phyloP scores from a whole-genome alignment of 2,329 filamentous ascomycete genomes.

The Seiridium cupressi region DNA sequence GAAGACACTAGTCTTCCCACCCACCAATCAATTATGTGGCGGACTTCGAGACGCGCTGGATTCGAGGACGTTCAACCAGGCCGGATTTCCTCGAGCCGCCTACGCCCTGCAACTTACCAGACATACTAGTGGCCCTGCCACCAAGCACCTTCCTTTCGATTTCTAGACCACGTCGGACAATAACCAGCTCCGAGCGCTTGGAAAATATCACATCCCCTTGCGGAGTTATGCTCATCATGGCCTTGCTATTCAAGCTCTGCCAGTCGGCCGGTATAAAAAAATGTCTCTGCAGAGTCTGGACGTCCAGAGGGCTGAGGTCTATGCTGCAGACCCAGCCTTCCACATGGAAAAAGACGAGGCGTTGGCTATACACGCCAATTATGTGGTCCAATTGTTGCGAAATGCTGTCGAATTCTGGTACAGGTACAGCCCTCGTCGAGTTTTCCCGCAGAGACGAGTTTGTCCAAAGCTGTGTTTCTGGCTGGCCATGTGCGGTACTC shows the following conservation, averaged over 20 bases:
- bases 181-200: not conserved
- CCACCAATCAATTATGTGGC: not conserved
- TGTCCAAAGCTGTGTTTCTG: not conserved
- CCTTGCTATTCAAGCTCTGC: not conserved
- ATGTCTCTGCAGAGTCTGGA: not conserved
- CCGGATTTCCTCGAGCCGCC: not conserved
- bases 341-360: not conserved
- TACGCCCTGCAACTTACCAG: not conserved
- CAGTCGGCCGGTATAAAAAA: not conserved
- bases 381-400: not conserved
- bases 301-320: not conserved
- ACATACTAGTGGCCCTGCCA: not conserved
- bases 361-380: not conserved
- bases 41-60: not conserved
- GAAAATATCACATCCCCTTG: not conserved
- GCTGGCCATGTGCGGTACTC: not conserved
- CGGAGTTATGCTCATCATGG: not conserved
- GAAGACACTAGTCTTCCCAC: no score
- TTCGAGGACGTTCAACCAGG: not conserved
- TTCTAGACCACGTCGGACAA: not conserved
- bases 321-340: not conserved
- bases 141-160: not conserved
- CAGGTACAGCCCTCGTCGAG: not conserved
- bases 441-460: not conserved
- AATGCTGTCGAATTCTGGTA: not conserved